These are phyloP conservation scores for Spathaspora hagerdaliae DNA, from an alignment of 805 yeast genomes.

Conservation along the genomic window DNA sequence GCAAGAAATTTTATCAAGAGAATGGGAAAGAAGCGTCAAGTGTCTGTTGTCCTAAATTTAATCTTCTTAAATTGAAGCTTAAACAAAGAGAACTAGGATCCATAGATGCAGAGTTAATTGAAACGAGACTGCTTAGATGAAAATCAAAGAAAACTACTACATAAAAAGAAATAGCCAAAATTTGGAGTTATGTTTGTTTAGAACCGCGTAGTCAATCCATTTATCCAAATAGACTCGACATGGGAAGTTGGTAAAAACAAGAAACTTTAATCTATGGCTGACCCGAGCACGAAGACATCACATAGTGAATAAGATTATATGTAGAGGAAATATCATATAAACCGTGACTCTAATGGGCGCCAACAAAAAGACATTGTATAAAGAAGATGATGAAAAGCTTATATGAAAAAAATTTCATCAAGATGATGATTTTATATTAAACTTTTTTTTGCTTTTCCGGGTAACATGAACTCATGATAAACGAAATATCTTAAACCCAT, in stretches of 20 bases:
- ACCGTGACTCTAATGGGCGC: conserved; percentile 85
- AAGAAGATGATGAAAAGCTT: conserved; percentile 16
- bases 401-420: no score
- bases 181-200: conserved; percentile 49
- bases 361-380: conserved; percentile 48
- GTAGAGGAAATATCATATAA: conserved; percentile 44
- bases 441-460: neutral
- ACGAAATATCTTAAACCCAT: no score
- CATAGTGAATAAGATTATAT: conserved; percentile 43
- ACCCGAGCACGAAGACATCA: conserved; percentile 86
- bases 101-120: conserved; percentile 53
- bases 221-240: conserved; percentile 47
- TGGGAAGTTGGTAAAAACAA: conserved; percentile 50
- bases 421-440: no score
- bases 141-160: neutral
- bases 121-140: conserved; percentile 7
- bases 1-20: conserved; percentile 58
- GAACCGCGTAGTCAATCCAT: conserved; percentile 66
- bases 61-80: conserved; percentile 57
- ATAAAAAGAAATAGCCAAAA: neutral
- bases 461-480: no score
- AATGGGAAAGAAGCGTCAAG: conserved; percentile 59
- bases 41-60: conserved; percentile 76
- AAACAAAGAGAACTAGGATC: conserved; percentile 56
- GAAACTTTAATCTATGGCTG: conserved; percentile 63